Evolutionary conservation across 257 asterid genomes (phyloP).

Genomic region (Nemophila menziesii): DNA sequence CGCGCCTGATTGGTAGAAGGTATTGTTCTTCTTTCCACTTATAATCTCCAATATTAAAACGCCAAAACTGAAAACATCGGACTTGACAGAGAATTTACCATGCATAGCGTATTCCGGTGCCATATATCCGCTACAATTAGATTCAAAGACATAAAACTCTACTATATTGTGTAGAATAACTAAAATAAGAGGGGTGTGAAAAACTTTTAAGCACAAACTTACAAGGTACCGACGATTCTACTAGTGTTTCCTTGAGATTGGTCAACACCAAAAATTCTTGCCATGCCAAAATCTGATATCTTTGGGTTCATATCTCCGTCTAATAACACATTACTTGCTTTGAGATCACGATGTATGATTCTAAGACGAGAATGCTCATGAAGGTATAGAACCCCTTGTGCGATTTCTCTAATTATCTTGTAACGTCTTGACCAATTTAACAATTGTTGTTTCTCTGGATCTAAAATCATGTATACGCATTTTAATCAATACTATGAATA

Average conservation of each 20-base stretch:
- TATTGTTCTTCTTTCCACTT: constrained; percentile 1
- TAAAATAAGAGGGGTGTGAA: too few species aligned
- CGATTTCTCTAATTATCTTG: neutral
- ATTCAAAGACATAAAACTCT: neutral
- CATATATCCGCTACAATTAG: constrained; percentile 1
- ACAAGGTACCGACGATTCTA: neutral
- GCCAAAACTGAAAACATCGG: constrained; percentile 4
- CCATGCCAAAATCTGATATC: neutral
- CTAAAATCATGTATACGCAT: neutral
- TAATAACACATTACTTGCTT: neutral
- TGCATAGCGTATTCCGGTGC: neutral
- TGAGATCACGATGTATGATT: neutral
- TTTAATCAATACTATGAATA: too few species aligned
- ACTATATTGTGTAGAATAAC: neutral
- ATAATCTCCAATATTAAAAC: constrained; percentile 1
- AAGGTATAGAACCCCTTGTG: neutral
- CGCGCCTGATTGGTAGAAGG: neutral
- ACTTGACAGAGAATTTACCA: neutral
- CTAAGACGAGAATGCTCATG: neutral
- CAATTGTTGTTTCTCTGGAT: neutral
- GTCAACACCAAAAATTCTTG: neutral
- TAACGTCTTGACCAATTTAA: neutral
- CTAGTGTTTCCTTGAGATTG: neutral
- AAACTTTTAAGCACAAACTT: neutral
- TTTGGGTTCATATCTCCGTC: neutral